Evolutionary conservation across 2,329 filamentous ascomycete species (phyloP), one percentile per base, ranked within the genome.

Genomic region (Fusarium virguliforme): DNA sequence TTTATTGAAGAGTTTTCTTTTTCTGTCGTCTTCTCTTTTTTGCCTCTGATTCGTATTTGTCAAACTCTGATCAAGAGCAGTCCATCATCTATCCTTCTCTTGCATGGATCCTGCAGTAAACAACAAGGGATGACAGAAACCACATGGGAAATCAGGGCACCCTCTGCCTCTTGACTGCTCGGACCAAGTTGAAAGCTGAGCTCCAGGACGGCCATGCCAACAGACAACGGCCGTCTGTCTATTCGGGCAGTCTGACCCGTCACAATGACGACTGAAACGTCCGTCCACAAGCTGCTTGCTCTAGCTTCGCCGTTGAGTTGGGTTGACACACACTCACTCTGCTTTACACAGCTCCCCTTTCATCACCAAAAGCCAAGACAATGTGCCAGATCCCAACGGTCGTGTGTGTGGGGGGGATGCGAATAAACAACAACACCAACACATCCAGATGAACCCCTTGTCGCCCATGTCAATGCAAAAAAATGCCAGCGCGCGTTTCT

Each of bases 371-470:
- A 37, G 38, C 30, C 62, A 70, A 67, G 58, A 41, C 48, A 60
- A 48, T 22, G 68, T 13, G 24, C 55, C 30, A 58, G 38, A 71
- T 64, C 60, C 55, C 35, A 71, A 68, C 68, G 68, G 56, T 46
- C 40, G 46, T 50, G 46, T 50, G 43, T 48, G 64, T 71, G 55
- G 64, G 67, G 28, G 35, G 5, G 32, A 56, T 13, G 18, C 18
- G 18, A 40, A 41, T 24, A 12, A 35, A 41, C 35, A 26, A n/a
- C 35, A 43, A 46, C 43, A 48, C 43, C 43, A 30, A 28, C 15
- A 18, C 38, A 18, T 18, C 28, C 5, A 30, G 28, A 53, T 6
- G 8, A 43, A 10, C n/a, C 55, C 38, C 37, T 30, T 30, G 38
- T 58, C 30, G 26, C 15, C 35, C 35, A 15, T 57, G 55, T 46